Evolutionary conservation across 768 basidiomycete genomes (phyloP).

Genomic region (Phylloporus scabripes): DNA sequence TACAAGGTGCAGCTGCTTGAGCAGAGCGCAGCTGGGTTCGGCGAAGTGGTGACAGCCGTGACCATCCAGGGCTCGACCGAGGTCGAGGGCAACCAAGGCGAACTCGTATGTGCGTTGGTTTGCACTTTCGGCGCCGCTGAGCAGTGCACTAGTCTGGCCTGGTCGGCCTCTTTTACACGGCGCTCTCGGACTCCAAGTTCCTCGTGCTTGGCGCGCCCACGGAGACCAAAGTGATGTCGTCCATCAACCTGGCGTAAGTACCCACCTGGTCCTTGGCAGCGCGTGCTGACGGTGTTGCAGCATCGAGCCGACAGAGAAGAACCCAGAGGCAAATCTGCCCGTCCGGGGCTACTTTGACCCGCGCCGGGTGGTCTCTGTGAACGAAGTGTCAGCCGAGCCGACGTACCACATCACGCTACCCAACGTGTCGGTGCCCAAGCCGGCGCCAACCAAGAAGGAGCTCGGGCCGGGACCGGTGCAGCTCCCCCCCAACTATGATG

Average conservation of each 20-base stretch:
- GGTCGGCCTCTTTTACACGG: constrained; percentile 37
- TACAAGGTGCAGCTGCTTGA: constrained; percentile 36
- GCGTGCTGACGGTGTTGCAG: constrained; percentile 8
- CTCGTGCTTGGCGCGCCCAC: constrained; percentile 32
- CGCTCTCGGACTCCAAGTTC: constrained; percentile 30
- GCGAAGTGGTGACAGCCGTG: constrained; percentile 16
- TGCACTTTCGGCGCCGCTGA: neutral
- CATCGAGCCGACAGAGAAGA: constrained; percentile 28
- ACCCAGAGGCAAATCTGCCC: constrained; percentile 12
- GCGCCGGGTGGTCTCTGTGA: constrained; percentile 26
- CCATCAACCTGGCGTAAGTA: constrained; percentile 37
- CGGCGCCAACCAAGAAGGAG: constrained; percentile 11
- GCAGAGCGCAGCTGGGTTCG: constrained; percentile 21
- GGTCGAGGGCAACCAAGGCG: constrained; percentile 24
- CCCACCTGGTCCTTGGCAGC: neutral
- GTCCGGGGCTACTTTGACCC: constrained; percentile 33
- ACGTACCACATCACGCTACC: constrained; percentile 24
- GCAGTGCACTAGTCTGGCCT: constrained; percentile 18
- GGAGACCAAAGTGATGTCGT: constrained; percentile 29
- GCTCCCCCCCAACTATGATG: constrained; percentile 3
- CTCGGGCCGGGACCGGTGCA: constrained; percentile 15
- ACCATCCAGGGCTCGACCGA: constrained; percentile 25
- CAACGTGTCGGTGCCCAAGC: constrained; percentile 14
- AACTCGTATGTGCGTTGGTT: constrained; percentile 15
- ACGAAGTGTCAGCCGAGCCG: constrained; percentile 30